Evolutionary conservation across 1,284 basidiomycete species (phyloP).

Genomic region (Schizophyllum amplum): DNA sequence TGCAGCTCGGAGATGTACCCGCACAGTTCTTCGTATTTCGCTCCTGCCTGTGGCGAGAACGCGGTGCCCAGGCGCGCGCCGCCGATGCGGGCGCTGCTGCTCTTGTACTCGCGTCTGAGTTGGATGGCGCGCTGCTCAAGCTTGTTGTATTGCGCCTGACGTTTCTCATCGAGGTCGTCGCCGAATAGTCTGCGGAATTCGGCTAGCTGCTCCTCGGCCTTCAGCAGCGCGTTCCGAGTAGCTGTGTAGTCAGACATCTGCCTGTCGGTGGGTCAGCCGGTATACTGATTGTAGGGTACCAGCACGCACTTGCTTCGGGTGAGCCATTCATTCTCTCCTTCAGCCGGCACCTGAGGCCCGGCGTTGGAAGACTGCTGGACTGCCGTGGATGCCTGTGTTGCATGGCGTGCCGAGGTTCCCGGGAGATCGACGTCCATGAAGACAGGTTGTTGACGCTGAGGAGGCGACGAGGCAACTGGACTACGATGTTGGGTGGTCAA

Average conservation of each 20-base stretch:
- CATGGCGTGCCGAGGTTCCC: neutral
- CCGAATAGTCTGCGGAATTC: neutral
- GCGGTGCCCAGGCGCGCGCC: too few relatives aligned
- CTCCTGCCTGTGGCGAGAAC: neutral
- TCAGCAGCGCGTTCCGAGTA: neutral
- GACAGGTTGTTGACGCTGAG: neutral
- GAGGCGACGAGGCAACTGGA: neutral
- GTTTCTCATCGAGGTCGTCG: neutral
- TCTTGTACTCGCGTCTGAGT: too few relatives aligned
- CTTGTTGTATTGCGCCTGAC: neutral
- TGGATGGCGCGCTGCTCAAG: neutral
- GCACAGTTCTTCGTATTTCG: neutral
- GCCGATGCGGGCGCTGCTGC: too few relatives aligned
- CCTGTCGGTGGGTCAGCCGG: too few relatives aligned
- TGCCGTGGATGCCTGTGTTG: neutral
- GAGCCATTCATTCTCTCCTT: neutral
- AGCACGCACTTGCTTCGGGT: neutral
- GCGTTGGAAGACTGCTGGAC: neutral
- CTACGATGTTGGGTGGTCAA: neutral
- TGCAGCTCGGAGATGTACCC: neutral
- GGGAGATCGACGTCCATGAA: neutral
- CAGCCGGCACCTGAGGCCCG: neutral
- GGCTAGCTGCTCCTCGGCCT: neutral
- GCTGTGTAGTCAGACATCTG: too few relatives aligned
- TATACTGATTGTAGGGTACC: neutral